phyloP scores from a whole-genome alignment of 1,139 yeast species.

The Yamadazyma pseudoaaseri region DNA sequence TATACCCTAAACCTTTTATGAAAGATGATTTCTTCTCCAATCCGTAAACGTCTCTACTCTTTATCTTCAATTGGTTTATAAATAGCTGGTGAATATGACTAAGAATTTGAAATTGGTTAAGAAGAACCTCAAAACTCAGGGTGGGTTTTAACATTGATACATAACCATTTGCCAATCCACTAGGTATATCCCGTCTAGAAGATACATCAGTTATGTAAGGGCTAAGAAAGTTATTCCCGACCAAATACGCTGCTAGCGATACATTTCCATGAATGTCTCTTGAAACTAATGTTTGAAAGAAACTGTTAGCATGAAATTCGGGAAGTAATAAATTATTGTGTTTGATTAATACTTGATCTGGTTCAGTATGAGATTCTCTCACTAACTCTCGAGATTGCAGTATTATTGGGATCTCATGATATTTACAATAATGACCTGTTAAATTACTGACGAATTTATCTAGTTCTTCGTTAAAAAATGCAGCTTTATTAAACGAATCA shows the following conservation, averaged over 20 bases:
- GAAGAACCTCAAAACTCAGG: conserved; percentile 23
- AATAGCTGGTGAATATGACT: conserved; percentile 20
- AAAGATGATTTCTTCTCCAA: conserved; percentile 19
- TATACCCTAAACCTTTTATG: conserved; percentile 36
- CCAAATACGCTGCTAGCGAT: conserved; percentile 32
- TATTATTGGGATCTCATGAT: conserved; percentile 28
- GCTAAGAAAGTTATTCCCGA: conserved; percentile 32
- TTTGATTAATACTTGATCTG: conserved; percentile 30
- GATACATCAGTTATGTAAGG: conserved; percentile 13
- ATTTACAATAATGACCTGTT: conserved; percentile 23
- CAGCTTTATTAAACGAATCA: conserved; percentile 2
- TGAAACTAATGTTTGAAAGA: conserved; percentile 35
- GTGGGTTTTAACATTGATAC: conserved; percentile 24
- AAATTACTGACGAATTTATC: conserved; percentile 25
- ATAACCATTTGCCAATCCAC: conserved; percentile 32
- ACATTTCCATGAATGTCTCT: conserved; percentile 36
- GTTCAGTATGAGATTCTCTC: conserved; percentile 11
- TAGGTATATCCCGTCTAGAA: conserved; percentile 16
- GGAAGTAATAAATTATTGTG: conserved; percentile 41
- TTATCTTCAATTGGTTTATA: conserved; percentile 2
- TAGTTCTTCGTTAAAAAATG: conserved; percentile 28
- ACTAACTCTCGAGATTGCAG: conserved; percentile 17
- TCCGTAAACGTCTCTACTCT: conserved; percentile 3
- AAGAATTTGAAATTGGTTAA: conserved; percentile 43
- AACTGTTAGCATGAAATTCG: conserved; percentile 31